Base-by-base conservation (phyloP, 306 rosid species). In the Herpetospermum pedunculosum region DNA sequence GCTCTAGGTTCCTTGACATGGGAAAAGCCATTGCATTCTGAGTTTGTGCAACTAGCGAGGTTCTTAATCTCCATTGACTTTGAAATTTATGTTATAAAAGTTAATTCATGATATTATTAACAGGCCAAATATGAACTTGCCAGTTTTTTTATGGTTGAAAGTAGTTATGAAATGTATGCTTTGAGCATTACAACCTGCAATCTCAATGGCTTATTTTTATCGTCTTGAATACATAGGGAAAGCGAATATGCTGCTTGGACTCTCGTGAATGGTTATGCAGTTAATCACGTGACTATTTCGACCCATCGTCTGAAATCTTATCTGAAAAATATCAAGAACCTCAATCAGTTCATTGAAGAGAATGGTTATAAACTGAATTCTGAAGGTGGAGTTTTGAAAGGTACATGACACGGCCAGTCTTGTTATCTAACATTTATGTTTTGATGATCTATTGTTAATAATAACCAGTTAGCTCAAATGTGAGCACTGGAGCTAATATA, bases 171-270 rank as follows among this genome's bases (percentile, higher is more conserved):
- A 64, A 64, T 4, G 53, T 43, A 34, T 38, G 34, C 35, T 23
- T 41, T 25, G 32, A 62, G 52, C 38, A 35, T 43, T 13, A 34
- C 3, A 60, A 60, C 11, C 41, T 15, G 40, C 25, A 1, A 25
- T 65, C 54, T 68, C 5, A 54, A 63, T 59, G 46, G 32, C 69
- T 78, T 67, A 18, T 64, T 38, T 70, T 25, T 32, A 35, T 44
- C 49, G 15, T 70, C 73, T 78, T 77, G 76, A 72, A 60, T 77
- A 3, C 37, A 8, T 38, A 94, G 98, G 76, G 98, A 94, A 74
- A 94, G 98, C 67, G 98, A 94, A 79, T 94, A 94, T 86, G 97
- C 98, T 63, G 98, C 98, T 19, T 94, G 97, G 98, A 91, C 96
- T 53, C 84, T 94, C 57, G 97, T 89, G 79, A 94, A 94, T 75